phyloP scores from a whole-genome alignment of 805 yeast species.

The Starmerella asiatica region DNA sequence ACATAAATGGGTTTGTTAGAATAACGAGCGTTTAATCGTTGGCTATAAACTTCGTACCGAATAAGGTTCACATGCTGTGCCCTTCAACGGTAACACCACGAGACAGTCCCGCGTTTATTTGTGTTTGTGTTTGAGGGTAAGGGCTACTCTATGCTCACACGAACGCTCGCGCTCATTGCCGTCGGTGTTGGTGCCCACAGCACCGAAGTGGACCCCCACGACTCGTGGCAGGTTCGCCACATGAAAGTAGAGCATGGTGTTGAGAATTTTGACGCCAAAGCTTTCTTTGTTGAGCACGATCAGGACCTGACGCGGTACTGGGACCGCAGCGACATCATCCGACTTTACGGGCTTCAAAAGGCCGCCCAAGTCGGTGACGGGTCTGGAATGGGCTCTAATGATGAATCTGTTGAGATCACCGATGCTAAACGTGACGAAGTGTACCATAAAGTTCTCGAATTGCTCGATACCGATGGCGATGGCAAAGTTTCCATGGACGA shows the following conservation, averaged over 20 bases:
- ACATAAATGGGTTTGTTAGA: no score
- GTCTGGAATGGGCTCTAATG: constrained; percentile 75
- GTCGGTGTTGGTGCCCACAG: background rate
- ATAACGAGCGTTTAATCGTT: no score
- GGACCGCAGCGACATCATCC: constrained; percentile 59
- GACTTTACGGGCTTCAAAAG: constrained; percentile 67
- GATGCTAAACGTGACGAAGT: constrained; percentile 43
- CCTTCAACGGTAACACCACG: no score
- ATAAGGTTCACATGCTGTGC: no score
- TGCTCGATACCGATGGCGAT: constrained; percentile 57
- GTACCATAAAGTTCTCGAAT: constrained; percentile 37
- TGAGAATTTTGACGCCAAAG: constrained; percentile 56
- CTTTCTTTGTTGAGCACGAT: constrained; percentile 76
- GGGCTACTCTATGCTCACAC: background rate
- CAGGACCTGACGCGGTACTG: constrained; percentile 35
- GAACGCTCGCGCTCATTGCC: background rate
- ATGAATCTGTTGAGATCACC: constrained; percentile 43
- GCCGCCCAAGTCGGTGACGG: constrained; percentile 73
- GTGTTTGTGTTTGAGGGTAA: no score
- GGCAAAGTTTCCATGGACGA: constrained; percentile 53
- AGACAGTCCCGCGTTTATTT: no score
- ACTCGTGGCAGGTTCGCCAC: constrained; percentile 40
- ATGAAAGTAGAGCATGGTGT: constrained; percentile 80
- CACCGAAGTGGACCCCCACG: constrained; percentile 11
- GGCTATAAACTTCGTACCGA: no score